Evolutionary conservation across 306 rosid species (phyloP).

Genomic region (Corylus heterophylla): DNA sequence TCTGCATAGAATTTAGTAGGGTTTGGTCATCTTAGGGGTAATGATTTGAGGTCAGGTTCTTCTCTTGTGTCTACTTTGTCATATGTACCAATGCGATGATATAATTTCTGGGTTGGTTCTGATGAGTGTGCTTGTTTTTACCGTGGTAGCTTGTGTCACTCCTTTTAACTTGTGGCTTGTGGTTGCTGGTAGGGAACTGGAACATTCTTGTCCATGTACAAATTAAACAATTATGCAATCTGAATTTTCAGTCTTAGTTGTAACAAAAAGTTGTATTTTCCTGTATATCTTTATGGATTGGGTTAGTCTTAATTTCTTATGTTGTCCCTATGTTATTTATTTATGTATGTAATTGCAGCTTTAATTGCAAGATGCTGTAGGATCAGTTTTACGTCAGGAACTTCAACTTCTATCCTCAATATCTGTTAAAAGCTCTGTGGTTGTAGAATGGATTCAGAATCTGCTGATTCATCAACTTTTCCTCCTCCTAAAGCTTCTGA

Average conservation of each 20-base stretch:
- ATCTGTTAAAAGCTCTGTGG: constrained; percentile 18
- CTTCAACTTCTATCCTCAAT: constrained; percentile 32
- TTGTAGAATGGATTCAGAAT: constrained; percentile 64
- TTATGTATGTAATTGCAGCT: constrained; percentile 31
- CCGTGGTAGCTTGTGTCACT: not conserved
- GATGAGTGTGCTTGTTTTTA: not conserved
- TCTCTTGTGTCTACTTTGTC: not conserved
- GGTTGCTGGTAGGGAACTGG: not conserved
- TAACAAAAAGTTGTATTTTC: too few species aligned
- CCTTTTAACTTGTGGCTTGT: not conserved
- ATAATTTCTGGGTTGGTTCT: not conserved
- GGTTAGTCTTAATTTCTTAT: not conserved
- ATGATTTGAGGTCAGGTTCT: not conserved
- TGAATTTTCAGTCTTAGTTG: not conserved
- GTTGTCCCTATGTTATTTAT: constrained; percentile 15
- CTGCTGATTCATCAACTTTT: constrained; percentile 45
- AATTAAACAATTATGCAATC: not conserved
- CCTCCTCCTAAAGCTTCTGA: constrained; percentile 39
- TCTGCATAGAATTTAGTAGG: not conserved
- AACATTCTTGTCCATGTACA: not conserved
- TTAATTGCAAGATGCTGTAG: constrained; percentile 31
- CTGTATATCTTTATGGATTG: too few species aligned
- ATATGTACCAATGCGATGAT: not conserved
- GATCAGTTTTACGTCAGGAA: constrained; percentile 31
- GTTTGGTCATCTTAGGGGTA: not conserved